Evolutionary conservation across 2,329 filamentous ascomycete species (phyloP).

Genomic region (Claviceps fusiformis): DNA sequence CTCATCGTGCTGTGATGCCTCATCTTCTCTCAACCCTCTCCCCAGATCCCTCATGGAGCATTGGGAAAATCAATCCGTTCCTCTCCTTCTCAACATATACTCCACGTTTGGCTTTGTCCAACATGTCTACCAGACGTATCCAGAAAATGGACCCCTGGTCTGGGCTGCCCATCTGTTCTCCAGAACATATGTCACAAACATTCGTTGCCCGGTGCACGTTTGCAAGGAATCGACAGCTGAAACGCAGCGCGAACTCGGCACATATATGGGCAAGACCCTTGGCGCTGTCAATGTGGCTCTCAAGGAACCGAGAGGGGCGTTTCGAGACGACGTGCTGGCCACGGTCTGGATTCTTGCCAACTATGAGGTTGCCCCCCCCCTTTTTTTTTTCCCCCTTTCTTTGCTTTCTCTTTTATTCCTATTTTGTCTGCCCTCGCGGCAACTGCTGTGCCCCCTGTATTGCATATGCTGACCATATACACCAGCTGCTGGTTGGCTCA

Average conservation of each 20-base stretch:
- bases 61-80: conserved; percentile 25
- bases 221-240: conserved; percentile 13
- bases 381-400: too few relatives aligned
- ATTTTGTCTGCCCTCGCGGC: too few relatives aligned
- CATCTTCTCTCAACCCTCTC: conserved; percentile 7
- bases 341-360: conserved; percentile 27
- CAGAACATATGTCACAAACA: conserved; percentile 25
- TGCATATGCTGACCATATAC: not conserved
- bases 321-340: conserved; percentile 23
- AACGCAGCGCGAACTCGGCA: conserved; percentile 19
- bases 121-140: conserved; percentile 13
- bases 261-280: conserved; percentile 23
- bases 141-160: conserved; percentile 20
- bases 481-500: conserved; percentile 24
- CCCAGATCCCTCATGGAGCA: conserved; percentile 18
- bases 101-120: conserved; percentile 21
- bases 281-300: conserved; percentile 25
- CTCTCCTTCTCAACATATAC: conserved; percentile 26
- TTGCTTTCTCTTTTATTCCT: too few relatives aligned
- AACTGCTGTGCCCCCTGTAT: not conserved
- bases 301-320: conserved; percentile 13
- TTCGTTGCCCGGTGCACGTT: conserved; percentile 19
- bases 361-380: conserved; percentile 18
- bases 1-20: not conserved
- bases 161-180: conserved; percentile 27